Evolutionary conservation across 1,284 basidiomycete genomes (phyloP), one percentile per base, ranked within the genome.

Genomic region (Microbotryum scabiosae): DNA sequence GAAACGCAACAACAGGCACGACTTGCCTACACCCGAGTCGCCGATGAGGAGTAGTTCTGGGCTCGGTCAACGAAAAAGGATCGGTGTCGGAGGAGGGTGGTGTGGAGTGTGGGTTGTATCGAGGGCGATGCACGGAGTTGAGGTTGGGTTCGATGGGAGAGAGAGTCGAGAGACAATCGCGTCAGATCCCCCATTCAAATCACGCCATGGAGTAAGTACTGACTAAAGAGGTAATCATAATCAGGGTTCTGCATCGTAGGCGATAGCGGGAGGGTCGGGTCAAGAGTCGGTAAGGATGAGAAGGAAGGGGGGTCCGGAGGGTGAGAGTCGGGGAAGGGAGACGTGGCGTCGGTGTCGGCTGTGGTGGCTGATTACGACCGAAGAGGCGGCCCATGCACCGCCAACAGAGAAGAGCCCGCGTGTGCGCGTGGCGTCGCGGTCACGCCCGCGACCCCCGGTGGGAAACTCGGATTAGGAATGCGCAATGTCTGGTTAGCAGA

Each of bases 21-120:
- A 77, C 84, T 93, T 93, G 75, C 94, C 94, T 71, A 97, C 94
- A 79, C 96, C 94, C 70, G 94, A 97, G 81, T 82, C 80, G 68
- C 81, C 82, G 72, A 82, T 82, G 56, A 83, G 77, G 58, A 81
- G 76, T 69, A 97, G 89, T 82, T 79, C 68, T 61, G 47, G 6
- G 9, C 12, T 51, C 56, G 25, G 47, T 61, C 14, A 21, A 36
- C 3, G 47, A n/a, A n/a, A 23, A 18, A 23, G 47, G 20, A n/a
- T 14, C 32, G 21, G 23, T 14, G 41, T 46, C 12, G 41, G 21
- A 48, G 23, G 7, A 7, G 20, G 45, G 14, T 10, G 41, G 49
- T 9, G 20, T 30, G 10, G 41, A 8, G 20, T 25, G n/a, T 36
- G 44, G 8, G 50, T 45, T 47, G 18, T 25, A n/a, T 47, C 14